Conservation (phyloP, 2,329 filamentous ascomycete genomes). For the Aspergillus ruber region DNA sequence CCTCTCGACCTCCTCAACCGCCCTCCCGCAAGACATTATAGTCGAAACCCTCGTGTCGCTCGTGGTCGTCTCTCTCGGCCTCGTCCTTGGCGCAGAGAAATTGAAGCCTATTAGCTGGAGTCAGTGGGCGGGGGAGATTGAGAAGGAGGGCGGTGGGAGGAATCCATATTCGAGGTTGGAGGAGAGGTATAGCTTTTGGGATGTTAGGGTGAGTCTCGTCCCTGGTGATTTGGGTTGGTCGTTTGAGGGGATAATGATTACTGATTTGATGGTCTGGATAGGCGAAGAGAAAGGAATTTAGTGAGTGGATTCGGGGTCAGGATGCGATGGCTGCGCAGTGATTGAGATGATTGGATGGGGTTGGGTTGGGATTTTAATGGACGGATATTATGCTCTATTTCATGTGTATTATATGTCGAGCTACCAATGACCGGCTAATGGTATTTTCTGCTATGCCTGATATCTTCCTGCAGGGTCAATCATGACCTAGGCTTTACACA, state of each 20-base stretch:
- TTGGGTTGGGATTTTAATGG: neutral
- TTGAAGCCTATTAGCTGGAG: constrained; percentile 85
- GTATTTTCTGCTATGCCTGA: constrained; percentile 2
- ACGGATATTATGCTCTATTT: neutral
- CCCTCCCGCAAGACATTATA: constrained; percentile 75
- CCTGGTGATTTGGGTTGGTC: neutral
- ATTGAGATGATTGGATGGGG: neutral
- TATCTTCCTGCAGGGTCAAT: neutral
- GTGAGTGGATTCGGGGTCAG: constrained; percentile 58
- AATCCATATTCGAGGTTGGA: constrained; percentile 79
- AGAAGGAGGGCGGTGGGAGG: constrained; percentile 60
- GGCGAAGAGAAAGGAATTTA: constrained; percentile 67
- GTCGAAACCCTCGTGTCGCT: constrained; percentile 79
- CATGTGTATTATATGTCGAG: neutral
- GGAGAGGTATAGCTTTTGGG: constrained; percentile 74
- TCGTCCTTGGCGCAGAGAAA: constrained; percentile 69
- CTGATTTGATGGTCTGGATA: constrained; percentile 18
- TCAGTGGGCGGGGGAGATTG: constrained; percentile 65
- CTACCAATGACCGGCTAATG: neutral
- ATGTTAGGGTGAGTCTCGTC: constrained; percentile 62
- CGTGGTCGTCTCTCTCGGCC: constrained; percentile 70
- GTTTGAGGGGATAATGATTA: neutral
- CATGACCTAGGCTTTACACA: neutral
- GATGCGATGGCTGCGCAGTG: constrained; percentile 12
- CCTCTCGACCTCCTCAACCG: constrained; percentile 36